Conservation (phyloP, 768 basidiomycete genomes). For the Krasilnikovozyma curviuscula region DNA sequence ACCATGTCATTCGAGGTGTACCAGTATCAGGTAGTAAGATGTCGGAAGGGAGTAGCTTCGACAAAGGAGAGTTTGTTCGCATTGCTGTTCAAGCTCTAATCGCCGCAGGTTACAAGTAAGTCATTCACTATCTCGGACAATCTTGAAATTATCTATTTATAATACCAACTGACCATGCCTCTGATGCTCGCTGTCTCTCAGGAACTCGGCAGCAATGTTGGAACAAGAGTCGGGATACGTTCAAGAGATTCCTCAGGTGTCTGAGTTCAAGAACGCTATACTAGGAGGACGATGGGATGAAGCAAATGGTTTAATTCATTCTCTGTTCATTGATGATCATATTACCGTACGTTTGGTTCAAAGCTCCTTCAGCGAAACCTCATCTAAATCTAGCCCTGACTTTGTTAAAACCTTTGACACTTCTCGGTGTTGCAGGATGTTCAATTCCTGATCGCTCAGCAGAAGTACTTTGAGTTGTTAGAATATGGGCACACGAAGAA, state of each 20-base stretch:
- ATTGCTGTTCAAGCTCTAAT: constrained; percentile 71
- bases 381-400: too few species aligned
- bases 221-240: constrained; percentile 85
- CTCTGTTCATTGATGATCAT: constrained; percentile 7
- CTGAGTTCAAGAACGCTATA: constrained; percentile 60
- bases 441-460: constrained; percentile 70
- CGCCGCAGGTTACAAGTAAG: constrained; percentile 55
- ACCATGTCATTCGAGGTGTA: neutral
- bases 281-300: constrained; percentile 61
- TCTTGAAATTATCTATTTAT: neutral
- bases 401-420: too few species aligned
- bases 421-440: constrained; percentile 40
- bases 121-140: neutral
- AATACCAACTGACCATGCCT: constrained; percentile 36
- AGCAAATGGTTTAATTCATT: constrained; percentile 46
- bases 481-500: constrained; percentile 59
- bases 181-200: constrained; percentile 26
- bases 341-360: constrained; percentile 15
- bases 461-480: constrained; percentile 87
- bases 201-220: constrained; percentile 69
- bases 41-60: constrained; percentile 51
- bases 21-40: constrained; percentile 43
- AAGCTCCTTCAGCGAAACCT: constrained; percentile 7
- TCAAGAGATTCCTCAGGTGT: constrained; percentile 57
- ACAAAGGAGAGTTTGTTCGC: constrained; percentile 78